Evolutionary conservation across 495 filamentous ascomycete species (phyloP).

Genomic region (Aspergillus sparsus): DNA sequence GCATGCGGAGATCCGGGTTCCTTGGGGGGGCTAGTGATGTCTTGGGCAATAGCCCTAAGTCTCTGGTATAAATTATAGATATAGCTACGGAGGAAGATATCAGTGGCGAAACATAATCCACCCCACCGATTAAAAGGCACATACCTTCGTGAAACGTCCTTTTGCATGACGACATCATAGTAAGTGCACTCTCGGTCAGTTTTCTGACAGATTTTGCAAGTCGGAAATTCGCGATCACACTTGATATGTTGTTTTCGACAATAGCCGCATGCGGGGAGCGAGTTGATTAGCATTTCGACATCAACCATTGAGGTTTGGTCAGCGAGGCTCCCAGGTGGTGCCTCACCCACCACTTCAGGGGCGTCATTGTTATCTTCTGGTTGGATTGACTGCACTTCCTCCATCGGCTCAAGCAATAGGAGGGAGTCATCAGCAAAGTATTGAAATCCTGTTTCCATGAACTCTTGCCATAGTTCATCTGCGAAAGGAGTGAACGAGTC

Average conservation of each 20-base stretch:
- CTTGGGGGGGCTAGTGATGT: background rate
- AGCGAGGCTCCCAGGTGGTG: too few relatives aligned
- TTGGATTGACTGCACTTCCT: background rate
- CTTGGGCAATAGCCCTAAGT: background rate
- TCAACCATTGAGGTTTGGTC: background rate
- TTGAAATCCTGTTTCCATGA: background rate
- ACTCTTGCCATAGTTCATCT: slow-evolving; percentile 2
- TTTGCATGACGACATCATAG: background rate
- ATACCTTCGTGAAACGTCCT: background rate
- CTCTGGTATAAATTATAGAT: background rate
- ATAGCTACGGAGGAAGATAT: background rate
- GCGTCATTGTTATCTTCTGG: background rate
- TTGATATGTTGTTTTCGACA: slow-evolving; percentile 2
- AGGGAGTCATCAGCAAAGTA: slow-evolving; percentile 2
- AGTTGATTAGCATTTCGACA: background rate
- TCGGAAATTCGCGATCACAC: background rate
- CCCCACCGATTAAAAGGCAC: background rate
- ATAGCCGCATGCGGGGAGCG: background rate
- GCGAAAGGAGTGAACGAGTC: background rate
- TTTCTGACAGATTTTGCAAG: background rate
- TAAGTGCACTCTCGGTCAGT: background rate
- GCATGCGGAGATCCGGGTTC: background rate
- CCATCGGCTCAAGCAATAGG: background rate
- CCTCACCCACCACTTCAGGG: too few relatives aligned
- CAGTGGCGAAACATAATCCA: background rate